These are phyloP conservation scores for Xerophyta viscosa DNA, from an alignment of 106 monocot genomes.

Conservation along the genomic window DNA sequence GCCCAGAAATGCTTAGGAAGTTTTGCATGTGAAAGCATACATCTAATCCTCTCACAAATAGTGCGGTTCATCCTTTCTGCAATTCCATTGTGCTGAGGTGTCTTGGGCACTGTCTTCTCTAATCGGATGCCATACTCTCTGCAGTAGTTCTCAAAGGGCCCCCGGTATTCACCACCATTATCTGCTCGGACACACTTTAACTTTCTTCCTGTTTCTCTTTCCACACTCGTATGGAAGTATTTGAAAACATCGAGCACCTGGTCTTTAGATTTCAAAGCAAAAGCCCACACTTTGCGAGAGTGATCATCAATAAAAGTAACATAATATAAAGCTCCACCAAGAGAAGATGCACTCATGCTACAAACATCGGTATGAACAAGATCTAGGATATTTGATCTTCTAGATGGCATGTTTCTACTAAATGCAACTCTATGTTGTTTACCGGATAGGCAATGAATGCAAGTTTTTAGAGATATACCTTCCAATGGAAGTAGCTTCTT, in stretches of 20 bases:
- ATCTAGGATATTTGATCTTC: slow-evolving; percentile 8
- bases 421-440: slow-evolving; percentile 6
- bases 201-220: slow-evolving; percentile 2
- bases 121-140: background rate
- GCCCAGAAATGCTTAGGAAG: slow-evolving; percentile 4
- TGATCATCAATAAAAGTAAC: slow-evolving; percentile 5
- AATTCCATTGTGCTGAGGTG: slow-evolving; percentile 9
- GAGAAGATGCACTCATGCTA: background rate
- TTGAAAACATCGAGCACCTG: background rate
- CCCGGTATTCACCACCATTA: slow-evolving; percentile 1
- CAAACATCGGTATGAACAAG: slow-evolving; percentile 13
- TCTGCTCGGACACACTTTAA: background rate
- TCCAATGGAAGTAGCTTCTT: background rate
- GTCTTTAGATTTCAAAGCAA: slow-evolving; percentile 4
- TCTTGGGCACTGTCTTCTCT: slow-evolving; percentile 4
- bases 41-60: background rate
- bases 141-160: background rate
- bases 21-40: background rate
- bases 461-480: background rate
- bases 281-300: slow-evolving; percentile 3
- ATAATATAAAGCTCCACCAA: slow-evolving; percentile 4
- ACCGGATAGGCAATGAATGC: background rate
- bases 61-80: slow-evolving; percentile 1
- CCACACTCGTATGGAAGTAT: slow-evolving; percentile 1
- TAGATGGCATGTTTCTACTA: background rate